Conservation (phyloP, 1,139 yeast genomes). For the Ogataea hybrid region DNA sequence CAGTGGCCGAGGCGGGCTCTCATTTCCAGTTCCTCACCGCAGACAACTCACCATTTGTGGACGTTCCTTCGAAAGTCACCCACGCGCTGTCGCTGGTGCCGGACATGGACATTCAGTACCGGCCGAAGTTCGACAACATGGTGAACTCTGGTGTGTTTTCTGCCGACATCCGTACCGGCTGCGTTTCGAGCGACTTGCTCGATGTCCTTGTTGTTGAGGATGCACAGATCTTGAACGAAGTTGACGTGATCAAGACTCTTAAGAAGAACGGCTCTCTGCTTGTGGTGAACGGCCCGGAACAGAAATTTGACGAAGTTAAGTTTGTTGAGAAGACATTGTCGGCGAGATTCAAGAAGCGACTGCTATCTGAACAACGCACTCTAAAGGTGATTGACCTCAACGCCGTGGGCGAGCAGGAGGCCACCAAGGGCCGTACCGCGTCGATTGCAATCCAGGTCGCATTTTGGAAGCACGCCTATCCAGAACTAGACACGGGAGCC, state of each 20-base stretch:
- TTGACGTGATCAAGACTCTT: conserved; percentile 62
- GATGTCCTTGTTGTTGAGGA: conserved; percentile 67
- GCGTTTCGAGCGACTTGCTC: conserved; percentile 48
- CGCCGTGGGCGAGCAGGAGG: conserved; percentile 56
- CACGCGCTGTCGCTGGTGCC: conserved; percentile 71
- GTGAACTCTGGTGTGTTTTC: conserved; percentile 76
- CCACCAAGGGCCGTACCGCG: conserved; percentile 74
- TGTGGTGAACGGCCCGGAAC: conserved; percentile 38
- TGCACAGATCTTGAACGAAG: conserved; percentile 47
- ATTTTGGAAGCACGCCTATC: conserved; percentile 73
- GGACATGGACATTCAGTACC: conserved; percentile 49
- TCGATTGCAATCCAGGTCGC: conserved; percentile 76
- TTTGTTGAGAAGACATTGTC: conserved; percentile 54
- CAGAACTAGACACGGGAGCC: conserved; percentile 57
- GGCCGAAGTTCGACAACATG: conserved; percentile 69
- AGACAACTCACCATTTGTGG: conserved; percentile 55
- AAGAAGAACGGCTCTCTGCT: conserved; percentile 57
- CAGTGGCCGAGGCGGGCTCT: conserved; percentile 29
- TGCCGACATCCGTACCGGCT: conserved; percentile 59
- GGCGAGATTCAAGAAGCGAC: conserved; percentile 48
- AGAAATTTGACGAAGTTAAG: conserved; percentile 41
- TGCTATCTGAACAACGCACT: conserved; percentile 52
- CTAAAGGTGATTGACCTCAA: conserved; percentile 58
- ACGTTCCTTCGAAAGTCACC: conserved; percentile 65
- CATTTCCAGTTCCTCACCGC: conserved; percentile 65